A percentile compares a stretch with the other conserved stretches of the same genome.
Conservation (phyloP, 2,329 filamentous ascomycete genomes). For the Helicocarpus griseus region DNA sequence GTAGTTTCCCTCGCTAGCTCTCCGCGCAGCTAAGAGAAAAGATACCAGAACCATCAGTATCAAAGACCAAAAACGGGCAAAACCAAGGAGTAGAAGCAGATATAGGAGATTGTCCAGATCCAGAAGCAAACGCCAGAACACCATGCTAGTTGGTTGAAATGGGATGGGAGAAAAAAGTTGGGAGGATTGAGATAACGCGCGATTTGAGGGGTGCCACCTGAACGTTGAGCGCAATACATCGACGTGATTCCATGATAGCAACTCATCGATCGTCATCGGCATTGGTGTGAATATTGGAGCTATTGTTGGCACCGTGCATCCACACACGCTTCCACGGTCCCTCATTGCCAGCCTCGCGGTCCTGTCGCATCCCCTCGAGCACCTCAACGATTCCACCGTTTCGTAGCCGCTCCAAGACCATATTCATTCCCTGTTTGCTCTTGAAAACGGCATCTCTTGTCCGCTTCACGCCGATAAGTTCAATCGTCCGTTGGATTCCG, state of each 20-base stretch:
- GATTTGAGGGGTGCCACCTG: neutral
- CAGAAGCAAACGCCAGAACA: conserved; percentile 3
- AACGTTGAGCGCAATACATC: neutral
- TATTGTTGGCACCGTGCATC: conserved; percentile 22
- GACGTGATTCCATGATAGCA: neutral
- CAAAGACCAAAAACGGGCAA: neutral
- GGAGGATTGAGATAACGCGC: neutral
- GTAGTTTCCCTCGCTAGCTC: neutral
- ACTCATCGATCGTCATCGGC: conserved; percentile 3
- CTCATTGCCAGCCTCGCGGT: conserved; percentile 39
- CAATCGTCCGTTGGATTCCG: conserved; percentile 53
- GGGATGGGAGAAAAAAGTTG: neutral
- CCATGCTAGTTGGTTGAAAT: conserved; percentile 1
- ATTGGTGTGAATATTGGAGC: conserved; percentile 3
- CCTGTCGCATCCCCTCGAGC: conserved; percentile 59
- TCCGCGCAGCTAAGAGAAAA: neutral
- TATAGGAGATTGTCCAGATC: conserved; percentile 3
- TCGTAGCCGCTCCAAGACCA: conserved; percentile 54
- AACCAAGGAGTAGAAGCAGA: neutral
- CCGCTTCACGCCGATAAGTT: conserved; percentile 51
- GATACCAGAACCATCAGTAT: neutral
- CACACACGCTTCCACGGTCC: conserved; percentile 35
- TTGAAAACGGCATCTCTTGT: conserved; percentile 52
- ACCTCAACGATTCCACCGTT: conserved; percentile 58
- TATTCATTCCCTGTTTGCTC: conserved; percentile 57